These are phyloP conservation scores for Combretum micranthum DNA, from an alignment of 345 rosid species.

Conservation along the genomic window DNA sequence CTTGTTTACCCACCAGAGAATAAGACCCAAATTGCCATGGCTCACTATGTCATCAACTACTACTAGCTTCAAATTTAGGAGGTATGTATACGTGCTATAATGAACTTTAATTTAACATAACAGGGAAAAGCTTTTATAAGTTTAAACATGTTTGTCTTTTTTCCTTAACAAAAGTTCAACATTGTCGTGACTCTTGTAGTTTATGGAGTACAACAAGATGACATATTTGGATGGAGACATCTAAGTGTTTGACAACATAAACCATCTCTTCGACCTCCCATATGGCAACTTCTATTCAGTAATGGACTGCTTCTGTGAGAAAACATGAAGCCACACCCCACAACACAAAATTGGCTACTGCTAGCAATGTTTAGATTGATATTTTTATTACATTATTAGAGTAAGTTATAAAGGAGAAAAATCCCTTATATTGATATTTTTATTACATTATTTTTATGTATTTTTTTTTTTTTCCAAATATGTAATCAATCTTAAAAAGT, in stretches of 20 bases:
- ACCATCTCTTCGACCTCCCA: conserved; percentile 26
- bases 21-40: conserved; percentile 14
- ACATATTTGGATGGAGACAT: conserved; percentile 36
- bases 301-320: conserved; percentile 51
- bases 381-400: too few species aligned
- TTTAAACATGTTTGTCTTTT: too few species aligned
- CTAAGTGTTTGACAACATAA: conserved; percentile 32
- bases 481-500: too few species aligned
- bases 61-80: conserved; percentile 43
- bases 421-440: too few species aligned
- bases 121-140: too few species aligned
- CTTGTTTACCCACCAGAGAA: conserved; percentile 29
- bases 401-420: too few species aligned
- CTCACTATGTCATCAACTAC: conserved; percentile 31
- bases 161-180: too few species aligned
- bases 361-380: conserved; percentile 42
- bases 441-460: too few species aligned
- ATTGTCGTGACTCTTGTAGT: conserved; percentile 9
- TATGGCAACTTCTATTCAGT: conserved; percentile 35
- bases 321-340: conserved; percentile 32
- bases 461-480: too few species aligned
- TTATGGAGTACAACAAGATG: conserved; percentile 33
- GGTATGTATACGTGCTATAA: conserved; percentile 16
- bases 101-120: too few species aligned
- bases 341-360: conserved; percentile 42